These are phyloP conservation scores for Trametes cingulata DNA, from an alignment of 768 basidiomycete genomes.

Conservation along the genomic window DNA sequence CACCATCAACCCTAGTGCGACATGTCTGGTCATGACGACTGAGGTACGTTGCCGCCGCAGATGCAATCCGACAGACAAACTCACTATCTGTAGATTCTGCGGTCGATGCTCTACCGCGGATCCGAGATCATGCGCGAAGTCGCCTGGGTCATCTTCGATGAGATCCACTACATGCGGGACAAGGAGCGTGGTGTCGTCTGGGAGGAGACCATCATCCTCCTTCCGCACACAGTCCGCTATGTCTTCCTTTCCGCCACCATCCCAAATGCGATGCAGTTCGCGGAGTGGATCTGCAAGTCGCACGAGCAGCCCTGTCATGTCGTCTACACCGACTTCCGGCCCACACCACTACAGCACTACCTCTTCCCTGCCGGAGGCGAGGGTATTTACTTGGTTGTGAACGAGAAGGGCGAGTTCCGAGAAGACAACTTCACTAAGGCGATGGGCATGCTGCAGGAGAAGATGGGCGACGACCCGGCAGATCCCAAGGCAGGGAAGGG, in stretches of 20 bases:
- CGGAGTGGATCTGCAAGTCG: conserved; percentile 97
- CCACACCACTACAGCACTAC: conserved; percentile 97
- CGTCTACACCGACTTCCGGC: conserved; percentile 98
- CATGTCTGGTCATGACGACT: conserved; percentile 98
- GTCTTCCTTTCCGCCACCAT: conserved; percentile 99
- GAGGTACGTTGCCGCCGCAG: conserved; percentile 56
- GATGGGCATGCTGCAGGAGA: conserved; percentile 90
- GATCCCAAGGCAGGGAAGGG: conserved; percentile 84
- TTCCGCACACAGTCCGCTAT: conserved; percentile 94
- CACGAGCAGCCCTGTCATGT: conserved; percentile 99
- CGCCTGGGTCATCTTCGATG: conserved; percentile 99
- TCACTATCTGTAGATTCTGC: conserved; percentile 71
- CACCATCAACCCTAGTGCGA: conserved; percentile 96
- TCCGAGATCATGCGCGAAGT: conserved; percentile 99
- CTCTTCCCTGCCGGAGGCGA: conserved; percentile 96
- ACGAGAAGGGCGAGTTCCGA: conserved; percentile 94
- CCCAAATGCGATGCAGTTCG: conserved; percentile 99
- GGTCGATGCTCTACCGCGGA: conserved; percentile 98
- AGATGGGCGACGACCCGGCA: conserved; percentile 87
- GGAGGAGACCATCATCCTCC: conserved; percentile 98
- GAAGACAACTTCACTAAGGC: conserved; percentile 98
- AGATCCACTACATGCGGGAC: conserved; percentile 99
- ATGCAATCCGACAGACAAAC: not conserved
- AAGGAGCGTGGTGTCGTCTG: conserved; percentile 99
- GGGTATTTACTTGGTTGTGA: conserved; percentile 97